A percentile compares a stretch with the other conserved stretches of the same genome.
Conservation (phyloP, 345 rosid genomes). For the Adansonia digitata region DNA sequence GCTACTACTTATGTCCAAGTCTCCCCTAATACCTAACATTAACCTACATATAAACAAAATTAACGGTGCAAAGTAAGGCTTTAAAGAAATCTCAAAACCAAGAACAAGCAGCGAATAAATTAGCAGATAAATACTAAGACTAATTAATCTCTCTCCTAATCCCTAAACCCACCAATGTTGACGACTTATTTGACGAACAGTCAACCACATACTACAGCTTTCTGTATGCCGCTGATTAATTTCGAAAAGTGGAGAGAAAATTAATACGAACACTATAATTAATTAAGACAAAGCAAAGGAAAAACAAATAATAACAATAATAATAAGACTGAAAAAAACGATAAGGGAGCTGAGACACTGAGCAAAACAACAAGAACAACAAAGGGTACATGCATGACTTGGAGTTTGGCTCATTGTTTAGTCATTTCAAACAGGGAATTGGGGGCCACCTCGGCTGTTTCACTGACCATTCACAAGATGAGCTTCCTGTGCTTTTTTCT, state of each 20-base stretch:
- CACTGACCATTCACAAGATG: conserved; percentile 28
- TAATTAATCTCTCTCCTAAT: neutral
- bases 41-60: neutral
- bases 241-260: neutral
- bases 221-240: conserved; percentile 26
- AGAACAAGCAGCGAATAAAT: neutral
- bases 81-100: neutral
- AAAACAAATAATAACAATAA: neutral
- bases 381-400: conserved; percentile 42
- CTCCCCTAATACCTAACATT: neutral
- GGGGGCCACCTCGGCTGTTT: conserved; percentile 20
- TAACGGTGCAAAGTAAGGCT: neutral
- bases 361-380: conserved; percentile 27
- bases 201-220: conserved; percentile 22
- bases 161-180: conserved; percentile 28
- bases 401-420: conserved; percentile 33
- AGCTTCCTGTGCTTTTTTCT: neutral
- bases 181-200: conserved; percentile 33
- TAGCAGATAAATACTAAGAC: neutral
- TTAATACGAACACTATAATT: neutral
- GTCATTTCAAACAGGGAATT: conserved; percentile 39
- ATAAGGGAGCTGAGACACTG: conserved; percentile 27
- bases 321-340: neutral
- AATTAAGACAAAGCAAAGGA: neutral
- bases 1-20: too few relatives aligned